These are phyloP conservation scores for Garcia nutans DNA, from an alignment of 345 rosid species.

Conservation along the genomic window DNA sequence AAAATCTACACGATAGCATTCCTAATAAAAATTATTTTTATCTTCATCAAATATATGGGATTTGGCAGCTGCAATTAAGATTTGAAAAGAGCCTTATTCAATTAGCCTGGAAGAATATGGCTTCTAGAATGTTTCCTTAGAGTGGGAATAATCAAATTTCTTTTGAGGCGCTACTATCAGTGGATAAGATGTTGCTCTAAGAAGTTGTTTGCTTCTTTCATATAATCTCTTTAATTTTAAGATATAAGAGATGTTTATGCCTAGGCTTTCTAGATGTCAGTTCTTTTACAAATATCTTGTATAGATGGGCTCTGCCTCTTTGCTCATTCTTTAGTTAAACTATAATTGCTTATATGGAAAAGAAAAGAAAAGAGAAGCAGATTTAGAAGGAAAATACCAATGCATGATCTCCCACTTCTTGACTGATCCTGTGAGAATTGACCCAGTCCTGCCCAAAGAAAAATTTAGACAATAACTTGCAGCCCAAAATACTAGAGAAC, in stretches of 20 bases:
- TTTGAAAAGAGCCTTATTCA: background rate
- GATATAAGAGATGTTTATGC: background rate
- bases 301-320: background rate
- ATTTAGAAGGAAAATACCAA: constrained; percentile 32
- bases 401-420: constrained; percentile 29
- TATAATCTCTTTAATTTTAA: background rate
- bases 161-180: background rate
- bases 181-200: background rate
- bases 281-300: background rate
- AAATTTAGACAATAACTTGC: constrained; percentile 11
- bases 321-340: background rate
- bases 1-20: too few relatives aligned
- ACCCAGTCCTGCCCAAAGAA: constrained; percentile 54
- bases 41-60: background rate
- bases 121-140: background rate
- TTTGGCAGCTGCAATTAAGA: background rate
- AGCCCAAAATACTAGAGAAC: background rate
- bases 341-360: background rate
- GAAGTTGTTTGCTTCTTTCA: background rate
- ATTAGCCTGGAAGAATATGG: background rate
- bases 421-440: constrained; percentile 24
- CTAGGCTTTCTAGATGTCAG: background rate
- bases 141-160: background rate
- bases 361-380: background rate
- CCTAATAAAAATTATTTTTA: too few relatives aligned